A percentile compares a stretch with the other conserved stretches of the same genome.
These are phyloP conservation scores for Tylopilus orsonianus DNA, from an alignment of 1,284 basidiomycete genomes.

Conservation along the genomic window DNA sequence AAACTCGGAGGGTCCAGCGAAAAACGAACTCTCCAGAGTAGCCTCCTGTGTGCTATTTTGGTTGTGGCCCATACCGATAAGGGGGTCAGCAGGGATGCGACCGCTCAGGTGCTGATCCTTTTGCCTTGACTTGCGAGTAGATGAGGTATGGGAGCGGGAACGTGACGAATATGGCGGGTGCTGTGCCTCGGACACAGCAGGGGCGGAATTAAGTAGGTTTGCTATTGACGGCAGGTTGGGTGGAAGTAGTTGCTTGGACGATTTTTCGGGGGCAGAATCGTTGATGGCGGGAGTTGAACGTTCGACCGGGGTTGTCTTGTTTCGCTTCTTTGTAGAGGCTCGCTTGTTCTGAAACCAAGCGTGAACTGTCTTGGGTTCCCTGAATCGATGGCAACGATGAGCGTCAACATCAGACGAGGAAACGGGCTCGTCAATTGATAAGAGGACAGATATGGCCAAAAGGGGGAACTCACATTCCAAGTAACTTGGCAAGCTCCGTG, in stretches of 20 bases:
- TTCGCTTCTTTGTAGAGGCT: conserved; percentile 75
- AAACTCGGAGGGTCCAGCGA: conserved; percentile 33
- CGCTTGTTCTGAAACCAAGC: conserved; percentile 85
- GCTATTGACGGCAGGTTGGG: conserved; percentile 44
- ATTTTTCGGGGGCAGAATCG: conserved; percentile 19
- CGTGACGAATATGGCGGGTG: conserved; percentile 32
- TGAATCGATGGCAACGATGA: conserved; percentile 31
- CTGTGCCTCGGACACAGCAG: conserved; percentile 33
- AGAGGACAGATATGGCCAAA: conserved; percentile 28
- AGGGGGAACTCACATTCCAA: conserved; percentile 64
- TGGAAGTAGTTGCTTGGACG: conserved; percentile 24
- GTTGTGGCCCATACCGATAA: conserved; percentile 2
- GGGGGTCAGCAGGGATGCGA: conserved; percentile 25
- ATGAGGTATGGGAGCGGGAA: conserved; percentile 30
- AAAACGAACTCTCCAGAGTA: conserved; percentile 32
- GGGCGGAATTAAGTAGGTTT: conserved; percentile 41
- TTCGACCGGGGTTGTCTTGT: conserved; percentile 34
- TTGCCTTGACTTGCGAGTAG: conserved; percentile 37
- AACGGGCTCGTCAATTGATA: conserved; percentile 21
- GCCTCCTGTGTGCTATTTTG: conserved; percentile 18
- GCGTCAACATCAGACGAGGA: conserved; percentile 10
- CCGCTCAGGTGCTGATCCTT: conserved; percentile 36
- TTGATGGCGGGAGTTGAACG: conserved; percentile 7
- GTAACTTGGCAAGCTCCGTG: conserved; percentile 60
- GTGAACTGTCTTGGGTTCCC: conserved; percentile 80